Conservation (phyloP, 164 flowering plant genomes). For the Platanus orientalis region DNA sequence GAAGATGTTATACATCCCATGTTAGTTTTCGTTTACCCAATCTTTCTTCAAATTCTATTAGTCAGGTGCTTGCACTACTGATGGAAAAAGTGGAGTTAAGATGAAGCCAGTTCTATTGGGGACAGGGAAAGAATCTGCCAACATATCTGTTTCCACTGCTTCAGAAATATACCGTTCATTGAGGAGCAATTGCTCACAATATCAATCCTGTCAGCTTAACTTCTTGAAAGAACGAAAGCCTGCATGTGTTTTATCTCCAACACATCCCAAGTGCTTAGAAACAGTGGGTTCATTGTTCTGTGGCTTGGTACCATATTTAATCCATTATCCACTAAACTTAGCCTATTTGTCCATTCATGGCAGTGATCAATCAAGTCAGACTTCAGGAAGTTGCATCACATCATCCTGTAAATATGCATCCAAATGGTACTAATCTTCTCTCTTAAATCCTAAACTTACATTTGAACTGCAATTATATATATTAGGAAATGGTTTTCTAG, state of each 20-base stretch:
- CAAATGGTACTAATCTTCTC: slow-evolving; percentile 4
- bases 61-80: slow-evolving; percentile 18
- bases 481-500: too few species aligned
- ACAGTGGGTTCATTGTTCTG: slow-evolving; percentile 26
- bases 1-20: background rate
- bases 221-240: slow-evolving; percentile 26
- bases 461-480: background rate
- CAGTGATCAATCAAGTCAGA: slow-evolving; percentile 9
- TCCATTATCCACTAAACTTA: slow-evolving; percentile 6
- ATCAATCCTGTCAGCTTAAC: slow-evolving; percentile 18
- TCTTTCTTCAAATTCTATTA: slow-evolving; percentile 15
- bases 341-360: background rate
- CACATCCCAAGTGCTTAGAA: slow-evolving; percentile 21
- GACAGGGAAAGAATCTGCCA: slow-evolving; percentile 12
- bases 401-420: background rate
- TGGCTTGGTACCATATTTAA: background rate
- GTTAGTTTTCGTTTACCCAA: background rate
- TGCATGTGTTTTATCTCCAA: slow-evolving; percentile 38
- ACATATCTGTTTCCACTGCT: slow-evolving; percentile 3
- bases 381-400: background rate
- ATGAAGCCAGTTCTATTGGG: slow-evolving; percentile 11
- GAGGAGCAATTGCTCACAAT: slow-evolving; percentile 30
- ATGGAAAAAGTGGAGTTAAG: slow-evolving; percentile 14
- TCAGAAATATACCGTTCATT: slow-evolving; percentile 30
- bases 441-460: background rate